phyloP scores from a whole-genome alignment of 2,329 filamentous ascomycete species.

The Capronia coronata region DNA sequence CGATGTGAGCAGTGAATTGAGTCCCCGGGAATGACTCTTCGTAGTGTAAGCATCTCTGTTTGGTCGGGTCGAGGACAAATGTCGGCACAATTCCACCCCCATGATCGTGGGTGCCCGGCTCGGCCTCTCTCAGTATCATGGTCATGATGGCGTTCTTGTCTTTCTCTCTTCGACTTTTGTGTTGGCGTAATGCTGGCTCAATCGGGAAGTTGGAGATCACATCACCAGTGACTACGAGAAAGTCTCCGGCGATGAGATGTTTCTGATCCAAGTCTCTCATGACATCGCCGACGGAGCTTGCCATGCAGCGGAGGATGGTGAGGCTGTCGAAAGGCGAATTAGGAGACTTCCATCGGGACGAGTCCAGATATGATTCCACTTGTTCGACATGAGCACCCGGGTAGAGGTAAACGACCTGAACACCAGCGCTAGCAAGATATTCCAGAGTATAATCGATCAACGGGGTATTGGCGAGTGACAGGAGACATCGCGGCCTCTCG shows the following conservation, averaged over 20 bases:
- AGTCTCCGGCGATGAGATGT: conserved; percentile 79
- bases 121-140: conserved; percentile 76
- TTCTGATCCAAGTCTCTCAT: conserved; percentile 88
- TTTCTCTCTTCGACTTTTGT: conserved; percentile 70
- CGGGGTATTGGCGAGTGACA: conserved; percentile 87
- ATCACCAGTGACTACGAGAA: conserved; percentile 87
- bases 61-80: conserved; percentile 77
- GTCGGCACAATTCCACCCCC: conserved; percentile 67
- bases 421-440: conserved; percentile 88
- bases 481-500: conserved; percentile 84
- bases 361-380: conserved; percentile 77
- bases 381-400: conserved; percentile 79
- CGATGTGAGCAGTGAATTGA: conserved; percentile 53
- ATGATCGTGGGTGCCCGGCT: conserved; percentile 68
- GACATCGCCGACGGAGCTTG: conserved; percentile 83
- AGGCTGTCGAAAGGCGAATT: conserved; percentile 76
- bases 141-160: conserved; percentile 98
- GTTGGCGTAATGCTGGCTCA: conserved; percentile 68
- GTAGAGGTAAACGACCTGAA: conserved; percentile 92
- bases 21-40: conserved; percentile 62
- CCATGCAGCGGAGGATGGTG: conserved; percentile 80
- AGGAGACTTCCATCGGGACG: conserved; percentile 65
- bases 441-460: conserved; percentile 97
- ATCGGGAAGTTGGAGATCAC: conserved; percentile 83
- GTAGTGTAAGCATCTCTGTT: conserved; percentile 82